Evolutionary conservation across 495 filamentous ascomycete species (phyloP).

Genomic region (Penicillium goetzii): DNA sequence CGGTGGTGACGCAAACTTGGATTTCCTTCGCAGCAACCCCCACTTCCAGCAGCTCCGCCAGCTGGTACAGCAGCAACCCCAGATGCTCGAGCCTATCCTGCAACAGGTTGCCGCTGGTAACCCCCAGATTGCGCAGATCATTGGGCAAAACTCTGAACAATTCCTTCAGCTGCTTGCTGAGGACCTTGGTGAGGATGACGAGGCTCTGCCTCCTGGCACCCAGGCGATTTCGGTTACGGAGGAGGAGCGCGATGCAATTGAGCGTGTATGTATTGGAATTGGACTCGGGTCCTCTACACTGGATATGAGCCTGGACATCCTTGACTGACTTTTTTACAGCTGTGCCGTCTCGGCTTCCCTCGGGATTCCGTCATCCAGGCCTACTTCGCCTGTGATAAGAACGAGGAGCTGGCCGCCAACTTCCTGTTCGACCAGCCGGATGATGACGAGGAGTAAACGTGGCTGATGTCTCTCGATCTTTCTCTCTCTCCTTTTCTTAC

Average conservation of each 20-base stretch:
- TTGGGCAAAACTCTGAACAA: conserved; percentile 86
- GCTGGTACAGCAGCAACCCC: conserved; percentile 94
- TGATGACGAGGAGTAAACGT: conserved; percentile 69
- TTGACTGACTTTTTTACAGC: conserved; percentile 54
- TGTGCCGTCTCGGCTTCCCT: conserved; percentile 89
- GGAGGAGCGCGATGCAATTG: conserved; percentile 95
- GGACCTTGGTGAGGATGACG: conserved; percentile 62
- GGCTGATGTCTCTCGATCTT: conserved; percentile 9
- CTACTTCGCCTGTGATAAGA: conserved; percentile 99
- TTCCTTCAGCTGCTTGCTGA: conserved; percentile 88
- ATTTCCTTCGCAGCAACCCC: conserved; percentile 93
- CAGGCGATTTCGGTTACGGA: conserved; percentile 90
- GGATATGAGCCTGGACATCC: background rate
- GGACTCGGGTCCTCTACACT: background rate
- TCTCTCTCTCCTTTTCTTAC: conserved; percentile 23
- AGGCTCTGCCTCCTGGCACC: conserved; percentile 83
- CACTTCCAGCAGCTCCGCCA: conserved; percentile 98
- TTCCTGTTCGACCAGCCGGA: conserved; percentile 97
- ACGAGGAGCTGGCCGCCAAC: conserved; percentile 96
- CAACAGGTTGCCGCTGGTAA: conserved; percentile 96
- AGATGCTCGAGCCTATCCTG: conserved; percentile 97
- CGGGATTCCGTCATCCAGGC: conserved; percentile 95
- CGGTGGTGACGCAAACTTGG: conserved; percentile 68
- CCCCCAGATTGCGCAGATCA: conserved; percentile 88
- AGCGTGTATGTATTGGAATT: conserved; percentile 67